Base-by-base conservation (phyloP, 805 yeast genomes). In the Spathaspora arborariae region DNA sequence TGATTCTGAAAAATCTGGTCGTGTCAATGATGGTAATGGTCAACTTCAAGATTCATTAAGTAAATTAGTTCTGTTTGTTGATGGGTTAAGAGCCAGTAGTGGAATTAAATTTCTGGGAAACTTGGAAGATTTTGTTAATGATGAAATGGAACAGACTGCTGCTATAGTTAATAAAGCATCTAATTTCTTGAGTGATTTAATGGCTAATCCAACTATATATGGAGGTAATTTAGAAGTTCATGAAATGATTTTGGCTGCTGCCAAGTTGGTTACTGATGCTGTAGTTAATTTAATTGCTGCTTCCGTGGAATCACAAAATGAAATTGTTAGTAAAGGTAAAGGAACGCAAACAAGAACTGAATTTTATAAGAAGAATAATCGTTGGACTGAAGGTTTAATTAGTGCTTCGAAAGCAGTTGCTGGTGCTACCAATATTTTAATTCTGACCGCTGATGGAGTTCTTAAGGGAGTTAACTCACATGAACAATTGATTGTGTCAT, bases 311-410 rank as follows among this genome's bases (percentile, higher is more conserved):
- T 81, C 92, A 18, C 96, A 89, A 64, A 67, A 78, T 47, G 96
- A 89, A 64, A 88, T 89, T 59, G 92, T 84, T 5, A 76, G 80
- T 46, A 79, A 78, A 49, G 88, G 88, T 38, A 74, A 76, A 48
- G 92, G 92, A 2, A 63, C 81, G 0, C 80, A 76, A 41, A 73
- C 88, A 1, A 74, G 81, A 48, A 80, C 89, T 11, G 86, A 85
- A 39, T 89, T 84, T 63, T 90, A 90, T 67, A 86, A 84, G 62
- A 88, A 88, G 65, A 86, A 89, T 63, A 89, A 83, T 64, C 77
- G 92, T 56, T 89, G 97, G 97, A 88, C 96, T 0, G 96, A 90
- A 65, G 97, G 97, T 19, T 80, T 89, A 47, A 82, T 89, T 24
- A 85, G 95, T 49, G 96, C 96, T 15, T 88, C 96, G 1, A 84